These are phyloP conservation scores for Pistacia atlantica DNA, from an alignment of 345 rosid species.

Conservation along the genomic window DNA sequence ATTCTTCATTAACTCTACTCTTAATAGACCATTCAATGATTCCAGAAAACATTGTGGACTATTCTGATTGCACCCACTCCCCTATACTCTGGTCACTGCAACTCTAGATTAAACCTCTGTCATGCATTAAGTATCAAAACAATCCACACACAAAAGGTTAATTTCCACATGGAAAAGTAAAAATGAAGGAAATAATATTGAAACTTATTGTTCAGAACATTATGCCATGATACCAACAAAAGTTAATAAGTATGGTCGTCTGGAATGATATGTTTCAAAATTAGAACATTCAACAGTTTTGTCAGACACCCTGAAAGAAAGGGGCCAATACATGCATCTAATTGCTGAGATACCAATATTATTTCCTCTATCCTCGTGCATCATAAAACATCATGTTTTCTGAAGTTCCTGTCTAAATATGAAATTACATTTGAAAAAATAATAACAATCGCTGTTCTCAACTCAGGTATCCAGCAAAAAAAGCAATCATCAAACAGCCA, in stretches of 20 bases:
- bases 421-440: slow-evolving; percentile 16
- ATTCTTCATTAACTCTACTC: not conserved
- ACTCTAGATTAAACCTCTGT: not conserved
- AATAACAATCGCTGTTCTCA: slow-evolving; percentile 3
- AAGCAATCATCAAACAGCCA: not conserved
- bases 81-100: not conserved
- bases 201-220: not conserved
- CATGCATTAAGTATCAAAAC: slow-evolving; percentile 5
- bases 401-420: not conserved
- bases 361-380: slow-evolving; percentile 12
- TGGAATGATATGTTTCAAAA: not conserved
- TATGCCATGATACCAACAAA: not conserved
- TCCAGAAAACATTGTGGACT: not conserved
- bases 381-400: not conserved
- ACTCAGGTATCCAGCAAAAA: slow-evolving; percentile 14
- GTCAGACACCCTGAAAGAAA: slow-evolving; percentile 1
- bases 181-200: not conserved
- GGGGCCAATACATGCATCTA: not conserved
- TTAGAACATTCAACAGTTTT: not conserved
- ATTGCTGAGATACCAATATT: slow-evolving; percentile 14
- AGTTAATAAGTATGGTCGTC: not conserved
- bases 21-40: not conserved
- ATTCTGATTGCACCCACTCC: not conserved
- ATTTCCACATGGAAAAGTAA: too few species aligned
- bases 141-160: not conserved